Evolutionary conservation across 2,329 filamentous ascomycete species (phyloP).

Genomic region (Xylaria multiplex): DNA sequence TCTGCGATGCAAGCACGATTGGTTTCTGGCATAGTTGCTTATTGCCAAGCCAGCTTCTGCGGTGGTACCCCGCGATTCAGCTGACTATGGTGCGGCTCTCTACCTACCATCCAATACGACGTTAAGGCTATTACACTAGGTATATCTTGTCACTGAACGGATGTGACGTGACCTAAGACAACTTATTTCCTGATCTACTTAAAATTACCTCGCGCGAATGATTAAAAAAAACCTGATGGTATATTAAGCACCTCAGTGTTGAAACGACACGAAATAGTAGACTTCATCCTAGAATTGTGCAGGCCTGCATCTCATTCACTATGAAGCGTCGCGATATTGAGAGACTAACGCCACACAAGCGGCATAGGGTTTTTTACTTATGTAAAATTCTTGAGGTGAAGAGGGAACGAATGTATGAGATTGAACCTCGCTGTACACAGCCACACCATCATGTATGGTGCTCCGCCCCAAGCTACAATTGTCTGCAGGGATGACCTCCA

Average conservation of each 20-base stretch:
- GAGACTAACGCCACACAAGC: not conserved
- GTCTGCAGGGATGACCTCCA: constrained; percentile 8
- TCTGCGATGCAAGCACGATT: not conserved
- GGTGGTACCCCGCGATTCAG: not conserved
- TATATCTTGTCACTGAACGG: not conserved
- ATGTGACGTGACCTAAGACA: not conserved
- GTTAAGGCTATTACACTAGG: not conserved
- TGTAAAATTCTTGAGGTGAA: no score
- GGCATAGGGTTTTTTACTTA: no score
- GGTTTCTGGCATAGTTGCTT: not conserved
- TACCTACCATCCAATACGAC: not conserved
- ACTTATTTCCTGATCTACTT: not conserved
- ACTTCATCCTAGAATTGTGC: not conserved
- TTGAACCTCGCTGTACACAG: not conserved
- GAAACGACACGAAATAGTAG: not conserved
- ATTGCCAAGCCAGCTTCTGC: not conserved
- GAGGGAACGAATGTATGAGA: no score
- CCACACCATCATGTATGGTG: not conserved
- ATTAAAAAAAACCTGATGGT: not conserved
- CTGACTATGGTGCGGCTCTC: not conserved
- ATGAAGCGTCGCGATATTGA: not conserved
- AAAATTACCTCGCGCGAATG: not conserved
- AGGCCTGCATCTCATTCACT: not conserved
- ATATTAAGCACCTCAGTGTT: not conserved
- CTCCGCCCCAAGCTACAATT: not conserved